phyloP scores from a whole-genome alignment of 345 rosid genomes.

The Syzygium oleosum region DNA sequence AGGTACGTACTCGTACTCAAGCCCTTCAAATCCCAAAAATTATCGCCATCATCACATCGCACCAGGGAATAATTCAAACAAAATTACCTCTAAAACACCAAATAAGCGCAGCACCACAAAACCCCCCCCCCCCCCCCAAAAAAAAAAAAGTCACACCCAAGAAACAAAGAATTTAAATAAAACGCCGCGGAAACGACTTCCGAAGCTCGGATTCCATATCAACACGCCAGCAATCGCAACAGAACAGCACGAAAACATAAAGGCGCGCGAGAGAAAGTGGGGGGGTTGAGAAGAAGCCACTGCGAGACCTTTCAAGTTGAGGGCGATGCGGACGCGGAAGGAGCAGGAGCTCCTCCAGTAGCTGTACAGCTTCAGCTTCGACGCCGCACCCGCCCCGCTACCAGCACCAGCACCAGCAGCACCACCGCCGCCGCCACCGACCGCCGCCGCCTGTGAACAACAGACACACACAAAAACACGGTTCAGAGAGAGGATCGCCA shows the following conservation, averaged over 20 bases:
- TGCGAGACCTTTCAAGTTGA: slow-evolving; percentile 55
- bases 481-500: neutral
- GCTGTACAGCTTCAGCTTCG: slow-evolving; percentile 45
- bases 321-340: slow-evolving; percentile 67
- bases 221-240: neutral
- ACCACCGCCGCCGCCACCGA: neutral
- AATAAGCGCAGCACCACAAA: neutral
- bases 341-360: slow-evolving; percentile 79
- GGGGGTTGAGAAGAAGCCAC: too few relatives aligned
- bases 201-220: too few relatives aligned
- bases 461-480: neutral
- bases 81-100: neutral
- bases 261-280: too few relatives aligned
- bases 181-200: too few relatives aligned
- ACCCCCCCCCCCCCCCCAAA: neutral
- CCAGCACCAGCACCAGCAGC: too few relatives aligned
- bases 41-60: neutral
- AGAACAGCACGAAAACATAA: neutral
- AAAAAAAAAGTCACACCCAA: neutral
- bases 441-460: neutral
- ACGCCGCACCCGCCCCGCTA: neutral
- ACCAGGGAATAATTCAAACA: neutral
- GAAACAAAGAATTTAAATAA: neutral
- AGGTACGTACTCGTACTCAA: slow-evolving; percentile 54
- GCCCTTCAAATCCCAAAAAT: slow-evolving; percentile 25